A percentile compares a stretch with the other conserved stretches of the same genome.
phyloP scores from a whole-genome alignment of 1,284 basidiomycete genomes.

The Ustilago shanxiensis region DNA sequence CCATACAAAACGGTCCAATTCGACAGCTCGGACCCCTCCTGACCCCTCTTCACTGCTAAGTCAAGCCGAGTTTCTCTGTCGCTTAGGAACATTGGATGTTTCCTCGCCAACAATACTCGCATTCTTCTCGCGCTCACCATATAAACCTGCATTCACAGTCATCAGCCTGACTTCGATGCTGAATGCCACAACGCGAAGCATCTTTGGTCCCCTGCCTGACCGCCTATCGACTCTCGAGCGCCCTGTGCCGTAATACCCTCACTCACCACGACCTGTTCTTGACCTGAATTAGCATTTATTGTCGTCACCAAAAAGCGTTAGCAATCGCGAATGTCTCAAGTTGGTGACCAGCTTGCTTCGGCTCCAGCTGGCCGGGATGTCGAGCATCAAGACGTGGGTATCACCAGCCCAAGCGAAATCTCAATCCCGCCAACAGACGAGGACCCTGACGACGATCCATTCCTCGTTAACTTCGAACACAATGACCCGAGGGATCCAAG shows the following conservation, averaged over 20 bases:
- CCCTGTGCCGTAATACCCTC: constrained; percentile 1
- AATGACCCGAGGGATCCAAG: constrained; percentile 45
- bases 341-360: neutral
- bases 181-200: neutral
- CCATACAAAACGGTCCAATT: neutral
- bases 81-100: neutral
- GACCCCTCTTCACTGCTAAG: neutral
- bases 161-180: constrained; percentile 15
- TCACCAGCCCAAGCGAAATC: neutral
- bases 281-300: neutral
- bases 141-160: neutral
- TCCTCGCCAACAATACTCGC: too few species aligned
- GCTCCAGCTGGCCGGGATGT: neutral
- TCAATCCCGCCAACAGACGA: constrained; percentile 11
- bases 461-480: constrained; percentile 34
- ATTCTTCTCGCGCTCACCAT: too few species aligned
- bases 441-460: constrained; percentile 26
- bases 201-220: neutral
- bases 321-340: constrained; percentile 3
- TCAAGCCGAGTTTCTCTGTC: neutral
- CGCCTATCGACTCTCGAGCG: constrained; percentile 2
- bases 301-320: neutral
- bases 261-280: neutral
- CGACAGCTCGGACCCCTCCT: neutral
- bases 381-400: constrained; percentile 10